These are phyloP conservation scores for Falciphora oryzae DNA, from an alignment of 2,329 filamentous ascomycete genomes.

Conservation along the genomic window DNA sequence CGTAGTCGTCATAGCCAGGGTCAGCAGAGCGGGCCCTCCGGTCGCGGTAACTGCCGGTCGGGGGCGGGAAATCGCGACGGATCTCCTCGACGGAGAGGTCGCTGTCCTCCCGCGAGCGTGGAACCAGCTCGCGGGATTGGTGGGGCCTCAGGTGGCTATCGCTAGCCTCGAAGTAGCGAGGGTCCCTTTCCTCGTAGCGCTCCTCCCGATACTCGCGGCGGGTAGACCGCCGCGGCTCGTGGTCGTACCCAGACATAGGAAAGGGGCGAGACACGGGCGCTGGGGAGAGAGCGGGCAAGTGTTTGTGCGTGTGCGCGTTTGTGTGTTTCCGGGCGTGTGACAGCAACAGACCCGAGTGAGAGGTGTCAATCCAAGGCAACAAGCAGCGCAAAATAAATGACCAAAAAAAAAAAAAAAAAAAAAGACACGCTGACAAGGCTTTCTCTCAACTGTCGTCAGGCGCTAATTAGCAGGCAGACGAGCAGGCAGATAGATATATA, in stretches of 20 bases:
- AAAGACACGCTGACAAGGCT: not conserved
- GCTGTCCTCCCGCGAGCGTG: constrained; percentile 63
- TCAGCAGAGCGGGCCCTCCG: constrained; percentile 62
- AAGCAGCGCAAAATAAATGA: not conserved
- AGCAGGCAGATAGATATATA: not conserved
- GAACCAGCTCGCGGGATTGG: constrained; percentile 47
- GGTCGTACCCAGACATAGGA: constrained; percentile 47
- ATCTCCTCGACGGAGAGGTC: constrained; percentile 75
- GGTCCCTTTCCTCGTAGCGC: constrained; percentile 43
- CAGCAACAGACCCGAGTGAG: not conserved
- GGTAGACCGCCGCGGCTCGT: constrained; percentile 36
- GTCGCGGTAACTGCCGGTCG: constrained; percentile 41
- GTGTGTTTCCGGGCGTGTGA: not conserved
- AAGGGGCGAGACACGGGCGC: not conserved
- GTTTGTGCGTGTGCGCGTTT: not conserved
- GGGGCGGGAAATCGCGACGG: constrained; percentile 76
- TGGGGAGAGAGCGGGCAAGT: not conserved
- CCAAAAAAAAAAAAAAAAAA: not conserved
- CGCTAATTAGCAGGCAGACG: not conserved
- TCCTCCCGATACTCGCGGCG: constrained; percentile 48
- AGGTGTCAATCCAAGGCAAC: not conserved
- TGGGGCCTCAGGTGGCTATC: constrained; percentile 42
- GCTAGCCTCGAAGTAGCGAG: constrained; percentile 47
- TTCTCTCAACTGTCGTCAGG: not conserved
- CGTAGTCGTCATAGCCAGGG: constrained; percentile 55